A percentile compares a stretch with the other conserved stretches of the same genome.
phyloP scores from a whole-genome alignment of 2,329 filamentous ascomycete genomes.

The Xenoacremonium recifei region DNA sequence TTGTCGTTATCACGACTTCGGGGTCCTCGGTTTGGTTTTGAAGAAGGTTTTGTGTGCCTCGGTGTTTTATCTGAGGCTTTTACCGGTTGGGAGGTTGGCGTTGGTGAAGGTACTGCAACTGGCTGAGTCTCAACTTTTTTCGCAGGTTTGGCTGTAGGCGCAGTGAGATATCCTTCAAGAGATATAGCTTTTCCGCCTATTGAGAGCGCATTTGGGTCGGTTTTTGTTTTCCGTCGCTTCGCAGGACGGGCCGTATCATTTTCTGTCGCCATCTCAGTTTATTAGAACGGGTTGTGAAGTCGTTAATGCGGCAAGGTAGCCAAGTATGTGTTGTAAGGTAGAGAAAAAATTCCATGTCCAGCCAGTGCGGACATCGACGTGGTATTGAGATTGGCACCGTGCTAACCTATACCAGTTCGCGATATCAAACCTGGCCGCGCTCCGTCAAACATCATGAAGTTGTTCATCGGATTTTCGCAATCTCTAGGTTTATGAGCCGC shows the following conservation, averaged over 20 bases:
- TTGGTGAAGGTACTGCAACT: constrained; percentile 3
- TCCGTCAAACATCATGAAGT: no score
- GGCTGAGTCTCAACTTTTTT: constrained; percentile 15
- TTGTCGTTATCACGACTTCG: constrained; percentile 11
- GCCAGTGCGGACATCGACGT: no score
- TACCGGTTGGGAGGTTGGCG: constrained; percentile 1
- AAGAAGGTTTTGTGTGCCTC: neutral
- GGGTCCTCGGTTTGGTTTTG: constrained; percentile 7
- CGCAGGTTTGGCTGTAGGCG: constrained; percentile 28
- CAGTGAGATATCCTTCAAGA: constrained; percentile 47
- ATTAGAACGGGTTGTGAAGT: no score
- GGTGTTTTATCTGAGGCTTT: constrained; percentile 2
- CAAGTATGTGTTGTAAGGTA: no score
- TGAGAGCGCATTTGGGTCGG: constrained; percentile 37
- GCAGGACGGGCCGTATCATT: constrained; percentile 24
- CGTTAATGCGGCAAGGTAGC: no score
- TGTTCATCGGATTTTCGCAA: no score
- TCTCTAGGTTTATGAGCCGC: no score
- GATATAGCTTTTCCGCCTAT: constrained; percentile 50
- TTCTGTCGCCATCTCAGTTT: constrained; percentile 25
- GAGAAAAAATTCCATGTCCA: no score
- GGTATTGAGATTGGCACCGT: no score
- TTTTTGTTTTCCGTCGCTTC: constrained; percentile 38
- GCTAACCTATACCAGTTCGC: no score
- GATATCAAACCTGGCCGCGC: no score